These are phyloP conservation scores for Rhizophora mangle DNA, from an alignment of 345 rosid genomes.

Conservation along the genomic window DNA sequence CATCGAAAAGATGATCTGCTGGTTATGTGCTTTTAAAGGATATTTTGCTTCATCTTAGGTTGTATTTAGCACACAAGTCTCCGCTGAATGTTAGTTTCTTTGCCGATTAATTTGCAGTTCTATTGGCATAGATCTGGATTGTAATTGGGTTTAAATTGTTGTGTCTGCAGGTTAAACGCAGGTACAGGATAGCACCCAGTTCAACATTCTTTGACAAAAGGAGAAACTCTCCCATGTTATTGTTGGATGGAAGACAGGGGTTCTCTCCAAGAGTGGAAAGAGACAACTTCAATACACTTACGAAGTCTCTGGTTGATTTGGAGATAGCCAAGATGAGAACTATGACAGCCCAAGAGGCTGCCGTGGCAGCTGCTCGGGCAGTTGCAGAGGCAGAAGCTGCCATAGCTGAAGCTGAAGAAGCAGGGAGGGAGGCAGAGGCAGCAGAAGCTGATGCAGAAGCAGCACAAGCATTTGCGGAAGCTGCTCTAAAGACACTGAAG, in stretches of 20 bases:
- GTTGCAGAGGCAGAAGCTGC: conserved; percentile 96
- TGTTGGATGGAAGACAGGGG: conserved; percentile 45
- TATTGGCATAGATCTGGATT: background rate
- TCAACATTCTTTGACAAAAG: conserved; percentile 49
- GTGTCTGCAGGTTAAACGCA: conserved; percentile 73
- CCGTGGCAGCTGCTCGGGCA: conserved; percentile 79
- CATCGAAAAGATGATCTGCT: too few relatives aligned
- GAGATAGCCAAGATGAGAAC: conserved; percentile 80
- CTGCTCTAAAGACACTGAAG: conserved; percentile 67
- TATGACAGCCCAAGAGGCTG: conserved; percentile 83
- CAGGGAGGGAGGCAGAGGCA: conserved; percentile 88
- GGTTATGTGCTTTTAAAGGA: too few relatives aligned
- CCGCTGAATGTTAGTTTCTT: background rate
- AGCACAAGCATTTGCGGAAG: conserved; percentile 88
- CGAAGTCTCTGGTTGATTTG: conserved; percentile 70
- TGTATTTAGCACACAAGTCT: background rate
- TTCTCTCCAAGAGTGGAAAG: conserved; percentile 48
- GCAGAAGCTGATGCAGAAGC: conserved; percentile 96
- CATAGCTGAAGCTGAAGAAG: conserved; percentile 89
- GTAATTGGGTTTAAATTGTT: background rate
- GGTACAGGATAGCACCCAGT: conserved; percentile 68
- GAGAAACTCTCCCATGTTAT: conserved; percentile 37
- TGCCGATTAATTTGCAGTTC: background rate
- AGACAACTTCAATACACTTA: conserved; percentile 47
- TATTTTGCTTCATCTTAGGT: too few relatives aligned